Evolutionary conservation across 805 yeast genomes (phyloP), one percentile per base, ranked within the genome.

Genomic region (Hanseniaspora lachancei): DNA sequence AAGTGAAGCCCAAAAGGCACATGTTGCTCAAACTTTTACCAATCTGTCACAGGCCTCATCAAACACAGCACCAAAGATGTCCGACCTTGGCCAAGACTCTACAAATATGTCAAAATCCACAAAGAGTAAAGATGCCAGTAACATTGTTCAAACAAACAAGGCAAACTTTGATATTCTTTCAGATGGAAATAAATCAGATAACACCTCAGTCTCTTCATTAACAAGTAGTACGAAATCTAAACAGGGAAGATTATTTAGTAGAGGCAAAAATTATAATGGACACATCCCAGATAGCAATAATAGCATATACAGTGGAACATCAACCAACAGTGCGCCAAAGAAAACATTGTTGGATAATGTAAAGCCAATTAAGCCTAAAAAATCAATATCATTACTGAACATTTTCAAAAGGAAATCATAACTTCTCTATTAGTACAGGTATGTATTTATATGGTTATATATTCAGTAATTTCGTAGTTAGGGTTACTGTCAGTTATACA

Each of bases 311-410:
- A 34, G 49, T 34, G 35, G 27, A 20, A 8, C 27, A 6, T 13
- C 12, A 20, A 18, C 27, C 15, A 6, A 16, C 10, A 12, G 16
- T 20, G 29, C 13, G 5, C 27, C 43, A 58, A 62, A 55, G 46
- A 55, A 44, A 29, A 38, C 51, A 4, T 32, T 49, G 12, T 34
- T 42, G n/a, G 36, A 24, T 15, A 55, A 21, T 38, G 43, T 40
- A 5, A 55, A 46, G 18, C 47, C 46, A 18, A 2, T 41, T 13
- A 51, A 47, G 41, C 42, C 42, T 12, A 55, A 49, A 35, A 49
- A 46, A 50, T 55, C 49, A 1, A 32, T 36, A 40, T 51, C 56
- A 13, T 38, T 53, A 18, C n/a, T 53, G 40, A 46, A 36, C 32
- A 8, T 53, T 5, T 53, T 53, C n/a, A 53, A 53, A 24, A 46